A percentile compares a stretch with the other conserved stretches of the same genome.
Conservation (phyloP, 164 flowering plant genomes). For the Santalum album region DNA sequence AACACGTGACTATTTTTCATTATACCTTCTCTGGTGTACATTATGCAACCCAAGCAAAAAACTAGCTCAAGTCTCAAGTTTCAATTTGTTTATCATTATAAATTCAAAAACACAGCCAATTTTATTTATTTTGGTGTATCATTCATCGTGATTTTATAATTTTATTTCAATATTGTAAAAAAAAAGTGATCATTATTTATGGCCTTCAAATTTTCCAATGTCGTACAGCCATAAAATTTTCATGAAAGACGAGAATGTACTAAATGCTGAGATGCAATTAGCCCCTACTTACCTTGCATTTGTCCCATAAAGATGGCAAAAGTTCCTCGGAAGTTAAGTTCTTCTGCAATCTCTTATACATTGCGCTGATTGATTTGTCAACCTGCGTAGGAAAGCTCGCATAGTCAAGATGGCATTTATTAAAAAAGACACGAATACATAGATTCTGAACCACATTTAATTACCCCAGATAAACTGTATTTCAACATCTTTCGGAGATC, state of each 20-base stretch:
- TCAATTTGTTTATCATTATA: no score
- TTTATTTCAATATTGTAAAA: background rate
- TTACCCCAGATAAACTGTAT: conserved; percentile 88
- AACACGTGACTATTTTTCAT: no score
- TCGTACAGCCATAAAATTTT: background rate
- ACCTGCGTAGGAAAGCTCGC: conserved; percentile 37
- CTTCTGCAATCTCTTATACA: conserved; percentile 87
- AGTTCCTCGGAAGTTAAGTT: conserved; percentile 89
- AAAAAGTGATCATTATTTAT: background rate
- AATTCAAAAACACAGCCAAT: background rate
- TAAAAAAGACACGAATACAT: background rate
- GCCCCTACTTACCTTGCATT: conserved; percentile 70
- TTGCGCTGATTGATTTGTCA: conserved; percentile 65
- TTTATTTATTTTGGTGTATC: background rate
- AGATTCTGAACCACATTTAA: conserved; percentile 1
- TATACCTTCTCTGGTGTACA: no score
- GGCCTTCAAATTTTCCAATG: background rate
- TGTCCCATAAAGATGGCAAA: conserved; percentile 93
- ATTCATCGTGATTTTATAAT: background rate
- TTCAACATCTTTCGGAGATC: conserved; percentile 88
- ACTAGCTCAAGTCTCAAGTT: no score
- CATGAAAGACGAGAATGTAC: background rate
- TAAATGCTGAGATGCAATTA: background rate
- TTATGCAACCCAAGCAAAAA: no score
- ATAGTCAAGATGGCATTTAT: background rate